Evolutionary conservation across 164 flowering plant species (phyloP).

Genomic region (Vitis rotundifolia): DNA sequence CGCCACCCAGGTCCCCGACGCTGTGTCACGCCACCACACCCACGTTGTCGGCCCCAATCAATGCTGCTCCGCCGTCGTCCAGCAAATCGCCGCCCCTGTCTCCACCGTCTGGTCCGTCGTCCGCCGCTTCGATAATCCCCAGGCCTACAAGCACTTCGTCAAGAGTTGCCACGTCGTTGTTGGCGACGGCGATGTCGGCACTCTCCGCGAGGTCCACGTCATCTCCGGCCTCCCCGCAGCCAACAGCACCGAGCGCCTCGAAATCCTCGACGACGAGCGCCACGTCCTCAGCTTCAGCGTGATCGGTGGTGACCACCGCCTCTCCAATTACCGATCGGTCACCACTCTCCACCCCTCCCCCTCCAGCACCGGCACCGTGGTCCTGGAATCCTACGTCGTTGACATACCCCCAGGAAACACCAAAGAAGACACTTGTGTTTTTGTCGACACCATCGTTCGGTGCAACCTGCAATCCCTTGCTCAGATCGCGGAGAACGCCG

Average conservation of each 20-base stretch:
- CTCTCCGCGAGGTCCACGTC: slow-evolving; percentile 63
- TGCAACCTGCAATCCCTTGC: slow-evolving; percentile 79
- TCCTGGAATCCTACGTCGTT: slow-evolving; percentile 80
- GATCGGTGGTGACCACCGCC: slow-evolving; percentile 84
- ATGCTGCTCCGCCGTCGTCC: slow-evolving; percentile 72
- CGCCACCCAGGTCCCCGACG: slow-evolving; percentile 42
- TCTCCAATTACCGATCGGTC: slow-evolving; percentile 69
- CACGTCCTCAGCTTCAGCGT: slow-evolving; percentile 79
- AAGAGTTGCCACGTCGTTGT: slow-evolving; percentile 66
- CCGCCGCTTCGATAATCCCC: slow-evolving; percentile 84
- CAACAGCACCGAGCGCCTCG: slow-evolving; percentile 68
- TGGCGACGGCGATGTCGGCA: slow-evolving; percentile 69
- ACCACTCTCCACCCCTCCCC: slow-evolving; percentile 62
- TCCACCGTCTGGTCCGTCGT: slow-evolving; percentile 82
- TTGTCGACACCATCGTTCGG: slow-evolving; percentile 72
- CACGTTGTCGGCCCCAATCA: slow-evolving; percentile 61
- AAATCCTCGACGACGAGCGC: slow-evolving; percentile 79
- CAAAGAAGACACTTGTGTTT: slow-evolving; percentile 71
- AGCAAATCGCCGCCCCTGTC: slow-evolving; percentile 62
- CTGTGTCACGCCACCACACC: slow-evolving; percentile 47
- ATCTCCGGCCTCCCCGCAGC: slow-evolving; percentile 85
- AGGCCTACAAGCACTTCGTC: slow-evolving; percentile 75
- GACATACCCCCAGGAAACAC: slow-evolving; percentile 74
- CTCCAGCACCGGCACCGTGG: slow-evolving; percentile 53
- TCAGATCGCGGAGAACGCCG: slow-evolving; percentile 44